phyloP scores from a whole-genome alignment of 2,329 filamentous ascomycete genomes.

The Cryphonectria naterciae region DNA sequence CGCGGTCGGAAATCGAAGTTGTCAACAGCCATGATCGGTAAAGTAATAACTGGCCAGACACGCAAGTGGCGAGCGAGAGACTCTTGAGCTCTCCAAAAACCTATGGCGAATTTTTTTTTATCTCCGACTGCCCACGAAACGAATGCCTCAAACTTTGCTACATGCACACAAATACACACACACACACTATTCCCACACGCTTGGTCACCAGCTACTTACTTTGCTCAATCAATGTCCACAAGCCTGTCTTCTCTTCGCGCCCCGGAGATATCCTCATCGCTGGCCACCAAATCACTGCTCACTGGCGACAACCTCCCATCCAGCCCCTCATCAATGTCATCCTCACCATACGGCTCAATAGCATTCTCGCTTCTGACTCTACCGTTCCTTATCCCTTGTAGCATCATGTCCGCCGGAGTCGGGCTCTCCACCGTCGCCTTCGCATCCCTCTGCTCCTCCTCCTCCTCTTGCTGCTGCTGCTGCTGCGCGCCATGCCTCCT shows the following conservation, averaged over 20 bases:
- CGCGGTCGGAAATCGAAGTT: not conserved
- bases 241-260: constrained; percentile 7
- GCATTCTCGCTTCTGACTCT: not conserved
- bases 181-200: too few species aligned
- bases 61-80: not conserved
- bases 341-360: constrained; percentile 5
- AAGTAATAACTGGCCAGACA: not conserved
- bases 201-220: not conserved
- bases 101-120: not conserved
- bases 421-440: not conserved
- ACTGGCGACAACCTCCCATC: not conserved
- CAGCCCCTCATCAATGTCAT: not conserved
- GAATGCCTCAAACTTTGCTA: not conserved
- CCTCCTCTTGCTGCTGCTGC: not conserved
- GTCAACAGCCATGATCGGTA: not conserved
- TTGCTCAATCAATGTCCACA: constrained; percentile 16
- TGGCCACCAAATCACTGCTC: not conserved
- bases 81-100: not conserved
- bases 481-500: constrained; percentile 10
- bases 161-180: too few species aligned
- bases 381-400: not conserved
- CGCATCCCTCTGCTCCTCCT: constrained; percentile 7
- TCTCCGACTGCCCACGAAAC: not conserved
- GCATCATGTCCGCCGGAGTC: not conserved
- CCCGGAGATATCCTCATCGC: not conserved